Evolutionary conservation across 2,329 filamentous ascomycete genomes (phyloP), one percentile per base, ranked within the genome.

Genomic region (Metarhizium rileyi): DNA sequence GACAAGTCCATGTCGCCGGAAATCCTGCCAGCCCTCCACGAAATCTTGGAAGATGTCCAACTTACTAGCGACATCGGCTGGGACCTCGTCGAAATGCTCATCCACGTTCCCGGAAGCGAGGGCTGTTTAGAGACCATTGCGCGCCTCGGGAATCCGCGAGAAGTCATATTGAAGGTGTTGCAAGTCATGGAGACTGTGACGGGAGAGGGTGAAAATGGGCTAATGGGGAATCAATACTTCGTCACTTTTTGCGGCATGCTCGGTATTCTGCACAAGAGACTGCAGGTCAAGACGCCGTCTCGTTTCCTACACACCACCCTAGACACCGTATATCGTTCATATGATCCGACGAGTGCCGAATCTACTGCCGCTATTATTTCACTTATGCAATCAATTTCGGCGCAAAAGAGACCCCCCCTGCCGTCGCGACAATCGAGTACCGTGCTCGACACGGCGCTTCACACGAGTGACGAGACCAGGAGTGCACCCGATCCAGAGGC

Each of bases 141-240:
- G 28, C 78, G 83, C 23, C 73, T 89, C 36, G 87, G 87, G 46
- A 93, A 91, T 61, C 87, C 87, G 1, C 75, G 87, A 46, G 87
- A 93, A 65, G 85, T 90, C 43, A 84, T 91, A 52, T 72, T 93
- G 57, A 90, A 90, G 63, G 81, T 89, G 27, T 83, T 87, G 25
- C 86, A 90, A 63, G 78, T 80, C 14, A 70, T 93, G 53, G 79
- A 85, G 47, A 74, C 78, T 44, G 64, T 67, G 5, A 63, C 66
- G 41, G 61, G 63, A 1, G 67, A 66, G 1, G 60, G 55, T 10
- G 66, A 70, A 5, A 64, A 70, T 7, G 67, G 69, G 7, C 63
- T 64, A 9, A 65, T 67, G 20, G 59, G 58, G 23, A 60, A 56
- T 46, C 60, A 67, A 49, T 81, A 81, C 54, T 90, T 90, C 62